Evolutionary conservation across 106 monocot species (phyloP).

Genomic region (Ottelia alismoides): DNA sequence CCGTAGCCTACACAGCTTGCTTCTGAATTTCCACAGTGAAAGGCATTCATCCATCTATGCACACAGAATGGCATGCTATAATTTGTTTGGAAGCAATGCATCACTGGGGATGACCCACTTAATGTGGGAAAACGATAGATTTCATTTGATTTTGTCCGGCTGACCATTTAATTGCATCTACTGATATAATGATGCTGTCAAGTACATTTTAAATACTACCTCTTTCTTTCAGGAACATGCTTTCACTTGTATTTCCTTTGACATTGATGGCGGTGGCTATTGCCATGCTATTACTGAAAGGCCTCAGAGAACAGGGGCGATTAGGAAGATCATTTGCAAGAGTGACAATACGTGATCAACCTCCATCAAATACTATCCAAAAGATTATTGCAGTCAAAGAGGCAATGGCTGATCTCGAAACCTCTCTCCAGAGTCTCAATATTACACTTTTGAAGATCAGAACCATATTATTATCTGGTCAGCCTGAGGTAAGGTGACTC

Average conservation of each 20-base stretch:
- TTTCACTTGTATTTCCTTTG: slow-evolving; percentile 53
- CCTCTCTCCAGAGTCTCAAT: slow-evolving; percentile 69
- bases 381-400: slow-evolving; percentile 88
- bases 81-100: too few relatives aligned
- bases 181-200: too few relatives aligned
- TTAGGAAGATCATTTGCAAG: slow-evolving; percentile 87
- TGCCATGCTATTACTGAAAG: slow-evolving; percentile 64
- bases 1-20: too few relatives aligned
- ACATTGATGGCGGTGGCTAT: slow-evolving; percentile 35
- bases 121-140: too few relatives aligned
- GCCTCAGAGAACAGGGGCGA: slow-evolving; percentile 83
- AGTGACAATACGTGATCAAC: slow-evolving; percentile 85
- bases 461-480: slow-evolving; percentile 69
- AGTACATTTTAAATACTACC: too few relatives aligned
- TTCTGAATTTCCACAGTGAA: too few relatives aligned
- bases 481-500: slow-evolving; percentile 66
- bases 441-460: slow-evolving; percentile 76
- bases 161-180: too few relatives aligned
- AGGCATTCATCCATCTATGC: too few relatives aligned
- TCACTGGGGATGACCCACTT: too few relatives aligned
- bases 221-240: slow-evolving; percentile 52
- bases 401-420: slow-evolving; percentile 77
- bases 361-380: slow-evolving; percentile 93
- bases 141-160: too few relatives aligned
- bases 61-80: too few relatives aligned